These are phyloP conservation scores for Rhytidhysteron rufulum DNA, from an alignment of 2,329 filamentous ascomycete genomes.

Conservation along the genomic window DNA sequence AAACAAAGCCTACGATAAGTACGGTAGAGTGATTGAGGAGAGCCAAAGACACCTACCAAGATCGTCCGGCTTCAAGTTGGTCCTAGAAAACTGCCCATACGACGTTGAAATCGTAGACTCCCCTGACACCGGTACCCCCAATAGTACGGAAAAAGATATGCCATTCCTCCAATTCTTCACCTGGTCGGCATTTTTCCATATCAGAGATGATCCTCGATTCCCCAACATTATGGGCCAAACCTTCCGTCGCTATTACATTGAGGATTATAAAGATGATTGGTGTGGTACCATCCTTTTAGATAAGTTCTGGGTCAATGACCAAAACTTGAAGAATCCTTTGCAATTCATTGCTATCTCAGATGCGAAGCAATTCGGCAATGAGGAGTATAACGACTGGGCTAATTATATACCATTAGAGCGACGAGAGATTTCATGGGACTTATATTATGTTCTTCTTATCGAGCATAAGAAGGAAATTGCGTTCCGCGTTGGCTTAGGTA, in stretches of 20 bases:
- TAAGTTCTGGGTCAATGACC: neutral
- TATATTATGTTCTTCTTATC: slow-evolving; percentile 12
- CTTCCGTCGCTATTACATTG: neutral
- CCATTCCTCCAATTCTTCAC: slow-evolving; percentile 1
- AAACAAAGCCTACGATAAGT: neutral
- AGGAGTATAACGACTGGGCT: slow-evolving; percentile 9
- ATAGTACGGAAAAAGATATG: slow-evolving; percentile 1
- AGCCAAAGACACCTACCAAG: neutral
- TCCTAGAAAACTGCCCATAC: neutral
- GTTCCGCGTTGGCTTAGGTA: slow-evolving; percentile 8
- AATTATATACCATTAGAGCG: slow-evolving; percentile 9
- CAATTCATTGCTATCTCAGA: slow-evolving; percentile 9
- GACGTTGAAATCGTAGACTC: neutral
- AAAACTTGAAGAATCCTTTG: neutral
- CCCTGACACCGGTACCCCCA: neutral
- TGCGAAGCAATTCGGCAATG: slow-evolving; percentile 7
- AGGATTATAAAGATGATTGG: slow-evolving; percentile 1
- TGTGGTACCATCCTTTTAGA: neutral
- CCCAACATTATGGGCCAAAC: neutral
- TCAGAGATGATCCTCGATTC: neutral
- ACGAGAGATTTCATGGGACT: slow-evolving; percentile 8
- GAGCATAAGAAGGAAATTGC: slow-evolving; percentile 2
- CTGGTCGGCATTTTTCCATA: neutral
- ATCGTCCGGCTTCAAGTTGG: neutral
- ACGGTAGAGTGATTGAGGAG: neutral